Base-by-base conservation (phyloP, 179 eudicot species). In the Actinidia polygama region DNA sequence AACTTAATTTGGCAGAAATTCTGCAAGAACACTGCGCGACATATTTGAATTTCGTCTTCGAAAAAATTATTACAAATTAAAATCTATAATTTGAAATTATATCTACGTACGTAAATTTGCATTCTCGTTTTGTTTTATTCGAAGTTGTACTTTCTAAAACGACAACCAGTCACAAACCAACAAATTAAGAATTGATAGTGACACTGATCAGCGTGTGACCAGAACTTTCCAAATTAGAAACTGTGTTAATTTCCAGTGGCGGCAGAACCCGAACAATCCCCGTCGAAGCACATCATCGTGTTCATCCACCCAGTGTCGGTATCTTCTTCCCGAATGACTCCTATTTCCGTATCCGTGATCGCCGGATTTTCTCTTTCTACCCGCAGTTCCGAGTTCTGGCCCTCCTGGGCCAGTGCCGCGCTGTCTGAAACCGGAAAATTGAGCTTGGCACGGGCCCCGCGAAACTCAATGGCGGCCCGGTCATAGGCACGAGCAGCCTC, bases 401-500 rank as follows among this genome's bases (percentile, higher is more conserved):
- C 47, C 21, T 59, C 68, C 3, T n/a, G 4, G 16, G 23, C 11
- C 68, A 10, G 1, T 1, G 66, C 36, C 66, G 40, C 23, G 7
- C 12, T 69, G 49, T 46, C 80, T 2, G 84, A 84, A 44, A 84
- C 70, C 0, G 85, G 85, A 50, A 85, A 81, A 82, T 85, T 85
- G 51, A 85, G 85, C 83, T 91, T 89, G 1, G 93, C 93, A 0
- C 88, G 75, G 4, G 85, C 83, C 0, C 93, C 94, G 0, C 93
- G 87, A 69, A 78, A 90, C 26, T 82, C 78, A 2, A 89, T 80
- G 0, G 93, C 90, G 1, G 89, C 88, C 11, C 85, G 85, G 53
- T 91, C 93, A 26, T 91, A 91, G 10, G 87, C 94, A 12, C 89
- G 75, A 10, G 94, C 94, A 0, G 93, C 94, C 0, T 80, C 90